Conservation (phyloP, 202 grass and related monocot species). For the Tripidium arundinaceum region DNA sequence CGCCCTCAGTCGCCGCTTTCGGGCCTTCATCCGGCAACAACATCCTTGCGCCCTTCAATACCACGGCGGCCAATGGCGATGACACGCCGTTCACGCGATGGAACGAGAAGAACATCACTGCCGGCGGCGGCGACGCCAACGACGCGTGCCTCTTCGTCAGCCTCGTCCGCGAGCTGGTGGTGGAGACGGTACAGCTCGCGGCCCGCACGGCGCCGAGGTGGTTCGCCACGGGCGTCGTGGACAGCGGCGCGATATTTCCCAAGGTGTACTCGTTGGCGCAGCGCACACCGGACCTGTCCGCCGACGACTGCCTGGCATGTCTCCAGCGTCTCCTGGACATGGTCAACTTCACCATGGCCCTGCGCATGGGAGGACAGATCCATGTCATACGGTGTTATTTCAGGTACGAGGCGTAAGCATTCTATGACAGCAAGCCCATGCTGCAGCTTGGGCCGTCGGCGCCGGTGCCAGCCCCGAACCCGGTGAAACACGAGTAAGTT, state of each 20-base stretch:
- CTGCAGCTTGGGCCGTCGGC: not conserved
- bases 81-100: not conserved
- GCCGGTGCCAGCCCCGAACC: not conserved
- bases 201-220: not conserved
- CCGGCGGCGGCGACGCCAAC: not conserved
- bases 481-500: not conserved
- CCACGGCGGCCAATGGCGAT: not conserved
- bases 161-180: not conserved
- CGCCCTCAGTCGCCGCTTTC: too few relatives aligned
- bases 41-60: not conserved
- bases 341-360: not conserved
- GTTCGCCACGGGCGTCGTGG: slow-evolving; percentile 39
- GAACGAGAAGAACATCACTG: not conserved
- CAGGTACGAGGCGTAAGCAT: slow-evolving; percentile 42
- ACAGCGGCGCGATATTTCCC: not conserved
- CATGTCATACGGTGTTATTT: slow-evolving; percentile 40
- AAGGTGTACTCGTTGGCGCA: slow-evolving; percentile 46
- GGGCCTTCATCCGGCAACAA: too few relatives aligned
- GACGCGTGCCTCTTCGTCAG: not conserved
- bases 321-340: slow-evolving; percentile 9
- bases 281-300: slow-evolving; percentile 53
- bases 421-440: slow-evolving; percentile 11
- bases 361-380: slow-evolving; percentile 38
- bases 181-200: not conserved
- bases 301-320: slow-evolving; percentile 33